phyloP scores from a whole-genome alignment of 1,284 basidiomycete genomes.

The Ustilago shanxiensis region DNA sequence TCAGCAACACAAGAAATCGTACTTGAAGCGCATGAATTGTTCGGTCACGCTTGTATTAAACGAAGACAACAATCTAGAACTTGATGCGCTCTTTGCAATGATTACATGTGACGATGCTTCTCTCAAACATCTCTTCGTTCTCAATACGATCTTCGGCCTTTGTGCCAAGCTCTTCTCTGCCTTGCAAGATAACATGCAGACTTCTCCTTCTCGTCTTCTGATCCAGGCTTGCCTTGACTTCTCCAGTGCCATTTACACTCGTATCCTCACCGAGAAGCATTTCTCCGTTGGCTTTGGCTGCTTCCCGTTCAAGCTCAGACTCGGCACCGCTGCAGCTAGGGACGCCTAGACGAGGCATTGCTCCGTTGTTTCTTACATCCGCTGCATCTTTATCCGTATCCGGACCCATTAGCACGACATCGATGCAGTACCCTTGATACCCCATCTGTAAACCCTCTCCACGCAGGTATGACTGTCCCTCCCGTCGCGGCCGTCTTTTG shows the following conservation, averaged over 20 bases:
- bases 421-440: slow-evolving; percentile 37
- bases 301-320: neutral
- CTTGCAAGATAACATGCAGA: slow-evolving; percentile 38
- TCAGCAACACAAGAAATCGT: too few relatives aligned
- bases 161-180: slow-evolving; percentile 20
- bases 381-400: neutral
- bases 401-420: slow-evolving; percentile 3
- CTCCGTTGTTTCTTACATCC: neutral
- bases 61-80: slow-evolving; percentile 14
- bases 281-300: neutral
- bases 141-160: slow-evolving; percentile 19
- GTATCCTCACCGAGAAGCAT: neutral
- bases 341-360: neutral
- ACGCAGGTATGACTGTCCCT: slow-evolving; percentile 18
- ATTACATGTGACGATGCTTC: slow-evolving; percentile 42
- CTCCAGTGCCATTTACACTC: neutral
- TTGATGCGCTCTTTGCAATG: slow-evolving; percentile 32
- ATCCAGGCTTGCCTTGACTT: neutral
- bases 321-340: slow-evolving; percentile 3
- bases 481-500: slow-evolving; percentile 14
- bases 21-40: neutral
- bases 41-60: neutral
- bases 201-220: neutral
- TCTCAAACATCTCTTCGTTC: slow-evolving; percentile 40
- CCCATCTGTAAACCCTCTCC: slow-evolving; percentile 49